Evolutionary conservation across 371 early-diverging fungal genomes (phyloP), one percentile per base, ranked within the genome.

Genomic region (Scutellospora calospora): DNA sequence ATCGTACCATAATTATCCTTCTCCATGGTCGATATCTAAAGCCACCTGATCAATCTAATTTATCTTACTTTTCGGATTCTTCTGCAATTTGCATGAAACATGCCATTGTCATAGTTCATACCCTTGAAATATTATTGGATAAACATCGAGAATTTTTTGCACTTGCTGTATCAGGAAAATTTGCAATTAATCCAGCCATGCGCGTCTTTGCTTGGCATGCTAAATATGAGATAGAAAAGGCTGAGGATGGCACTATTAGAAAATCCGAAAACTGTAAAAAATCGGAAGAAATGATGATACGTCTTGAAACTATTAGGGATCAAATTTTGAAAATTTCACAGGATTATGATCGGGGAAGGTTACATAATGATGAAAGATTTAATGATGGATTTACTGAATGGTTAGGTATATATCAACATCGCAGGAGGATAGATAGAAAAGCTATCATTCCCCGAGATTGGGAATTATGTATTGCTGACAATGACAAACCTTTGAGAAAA

Each of bases 151-250:
- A 78, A 1, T 78, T 78, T 66, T 78, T 78, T 52, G 78, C 78
- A 8, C 49, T 59, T 5, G 38, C 60, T 5, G 18, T 65, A 20
- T 66, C 35, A 45, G 78, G 78, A 9, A 51, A 52, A 45, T 65
- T 66, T 63, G 78, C 78, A 16, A 78, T 78, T 45, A 65, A 31
- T 49, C 78, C 78, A 52, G 63, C 78, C 51, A 78, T 35, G 54
- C 31, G 78, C 1, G 78, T 78, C 29, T 78, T 78, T 78, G 18
- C n/a, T 45, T 78, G 78, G 78, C 59, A 78, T 35, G 78, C 63
- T 22, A 51, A 66, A 49, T 51, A 66, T 52, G 33, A n/a, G 18
- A 45, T 4, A 6, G 38, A 4, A 38, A 6, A 38, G 6, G 6
- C 38, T 38, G 38, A 38, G 38, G 16, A 16, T 16, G 65, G 31